Base-by-base conservation (phyloP, 345 rosid genomes). In the Linum usitatissimum region DNA sequence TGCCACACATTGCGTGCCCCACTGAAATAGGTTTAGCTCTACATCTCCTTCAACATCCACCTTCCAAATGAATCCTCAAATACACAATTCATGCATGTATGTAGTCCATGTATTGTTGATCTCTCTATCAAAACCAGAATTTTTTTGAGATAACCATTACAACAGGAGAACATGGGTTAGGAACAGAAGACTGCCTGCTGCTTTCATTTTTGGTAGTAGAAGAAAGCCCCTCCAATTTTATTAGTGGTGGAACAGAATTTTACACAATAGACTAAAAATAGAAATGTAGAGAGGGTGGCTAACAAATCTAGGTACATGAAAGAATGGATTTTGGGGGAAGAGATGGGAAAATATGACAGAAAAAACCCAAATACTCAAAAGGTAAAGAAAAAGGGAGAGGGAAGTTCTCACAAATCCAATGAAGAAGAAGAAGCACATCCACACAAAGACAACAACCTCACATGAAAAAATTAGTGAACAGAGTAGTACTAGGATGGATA, bases 221-320 rank as follows among this genome's bases (percentile, higher is more conserved):
- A 34, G 38, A 34, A 4, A 34, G 5, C 38, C 51, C 51, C 84
- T 84, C 84, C 78, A 59, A 76, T 88, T 84, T 81, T 82, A 45
- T 88, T 62, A 19, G 53, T 62, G 59, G 30, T 51, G 62, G 70
- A 77, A 70, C 77, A 60, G 71, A 72, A 64, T 59, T 34, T 34
- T 34, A 34, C 38, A 34, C 38, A 34, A 34, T 34, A 34, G 6
- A 34, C 38, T 45, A 10, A 40, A 42, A 57, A 60, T 38, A 19
- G 34, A 67, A 57, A 42, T 34, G 5, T 36, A 70, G 81, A 77
- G 73, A 28, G 71, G 76, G 61, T 62, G 71, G 72, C 51, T 66
- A 66, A 76, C 74, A 64, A 83, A 79, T 78, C 81, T 85, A 91
- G 77, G 70, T 88, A 91, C 95, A 91, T 71, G 64, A 88, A 91